Evolutionary conservation across 352 stramenopile species (phyloP).

Genomic region (Phytophthora sp.): DNA sequence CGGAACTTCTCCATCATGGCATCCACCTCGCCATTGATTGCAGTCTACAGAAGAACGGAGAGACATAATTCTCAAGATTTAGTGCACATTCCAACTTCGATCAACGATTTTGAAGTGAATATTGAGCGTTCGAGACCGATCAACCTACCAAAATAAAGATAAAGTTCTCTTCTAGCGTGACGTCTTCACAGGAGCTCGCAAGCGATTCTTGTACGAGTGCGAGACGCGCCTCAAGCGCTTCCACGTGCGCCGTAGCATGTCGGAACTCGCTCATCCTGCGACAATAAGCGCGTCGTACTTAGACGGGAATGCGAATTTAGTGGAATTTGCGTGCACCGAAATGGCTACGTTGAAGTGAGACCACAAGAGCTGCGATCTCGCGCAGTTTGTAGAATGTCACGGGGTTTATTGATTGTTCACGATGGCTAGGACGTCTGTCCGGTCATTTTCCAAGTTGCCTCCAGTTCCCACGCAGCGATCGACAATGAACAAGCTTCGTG

Average conservation of each 20-base stretch:
- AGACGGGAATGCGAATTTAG: neutral
- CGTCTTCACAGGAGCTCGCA: neutral
- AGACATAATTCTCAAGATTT: conserved; percentile 6
- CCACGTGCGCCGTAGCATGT: conserved; percentile 44
- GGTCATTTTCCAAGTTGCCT: neutral
- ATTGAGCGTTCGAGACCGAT: neutral
- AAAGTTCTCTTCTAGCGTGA: conserved; percentile 19
- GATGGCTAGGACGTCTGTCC: too few species aligned
- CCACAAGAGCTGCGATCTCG: too few species aligned
- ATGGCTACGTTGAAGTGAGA: conserved; percentile 10
- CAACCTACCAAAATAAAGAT: conserved; percentile 40
- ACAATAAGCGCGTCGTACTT: neutral
- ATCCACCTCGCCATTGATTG: conserved; percentile 37
- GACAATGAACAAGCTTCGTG: conserved; percentile 12
- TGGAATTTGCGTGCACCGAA: neutral
- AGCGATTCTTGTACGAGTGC: conserved; percentile 29
- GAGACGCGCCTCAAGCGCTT: conserved; percentile 46
- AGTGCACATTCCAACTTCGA: neutral
- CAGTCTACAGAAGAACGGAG: conserved; percentile 18
- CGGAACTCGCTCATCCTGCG: conserved; percentile 62
- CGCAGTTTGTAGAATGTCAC: too few species aligned
- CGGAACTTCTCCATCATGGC: conserved; percentile 61
- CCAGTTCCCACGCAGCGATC: neutral
- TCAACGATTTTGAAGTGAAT: conserved; percentile 5
- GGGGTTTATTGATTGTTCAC: neutral